Percentiles rank a stretch among this genome's conserved stretches.
Conservation (phyloP, 2,329 filamentous ascomycete genomes). For the Eurotiales sp. region DNA sequence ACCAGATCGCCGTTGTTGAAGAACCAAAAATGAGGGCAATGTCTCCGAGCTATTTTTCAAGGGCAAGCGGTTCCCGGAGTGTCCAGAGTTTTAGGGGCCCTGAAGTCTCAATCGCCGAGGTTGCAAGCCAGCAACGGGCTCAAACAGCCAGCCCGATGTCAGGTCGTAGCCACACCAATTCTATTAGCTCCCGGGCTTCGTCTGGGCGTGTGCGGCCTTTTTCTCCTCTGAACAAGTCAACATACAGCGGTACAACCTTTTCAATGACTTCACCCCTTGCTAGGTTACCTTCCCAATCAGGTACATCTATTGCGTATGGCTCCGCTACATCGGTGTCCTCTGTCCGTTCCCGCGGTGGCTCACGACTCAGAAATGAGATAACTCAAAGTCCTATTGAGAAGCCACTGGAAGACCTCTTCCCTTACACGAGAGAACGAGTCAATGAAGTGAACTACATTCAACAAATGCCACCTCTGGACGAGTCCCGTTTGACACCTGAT, state of each 20-base stretch:
- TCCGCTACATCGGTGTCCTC: slow-evolving; percentile 48
- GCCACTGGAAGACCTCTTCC: slow-evolving; percentile 75
- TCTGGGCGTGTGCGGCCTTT: slow-evolving; percentile 38
- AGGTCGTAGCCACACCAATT: slow-evolving; percentile 57
- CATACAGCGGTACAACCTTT: slow-evolving; percentile 44
- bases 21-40: slow-evolving; percentile 43
- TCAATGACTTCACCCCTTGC: slow-evolving; percentile 37
- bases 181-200: slow-evolving; percentile 57
- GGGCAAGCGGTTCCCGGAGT: slow-evolving; percentile 27
- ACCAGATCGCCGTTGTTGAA: slow-evolving; percentile 75
- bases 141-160: slow-evolving; percentile 67
- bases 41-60: slow-evolving; percentile 19
- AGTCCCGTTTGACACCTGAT: slow-evolving; percentile 63
- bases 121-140: slow-evolving; percentile 58
- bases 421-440: slow-evolving; percentile 74
- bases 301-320: slow-evolving; percentile 41
- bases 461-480: slow-evolving; percentile 58
- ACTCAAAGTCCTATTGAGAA: slow-evolving; percentile 72
- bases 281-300: slow-evolving; percentile 32
- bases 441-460: slow-evolving; percentile 78
- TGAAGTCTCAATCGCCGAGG: slow-evolving; percentile 64
- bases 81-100: slow-evolving; percentile 19
- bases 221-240: slow-evolving; percentile 41
- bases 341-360: slow-evolving; percentile 49
- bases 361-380: slow-evolving; percentile 75